phyloP scores from a whole-genome alignment of 2,329 filamentous ascomycete genomes.

The Xylaria sp. region DNA sequence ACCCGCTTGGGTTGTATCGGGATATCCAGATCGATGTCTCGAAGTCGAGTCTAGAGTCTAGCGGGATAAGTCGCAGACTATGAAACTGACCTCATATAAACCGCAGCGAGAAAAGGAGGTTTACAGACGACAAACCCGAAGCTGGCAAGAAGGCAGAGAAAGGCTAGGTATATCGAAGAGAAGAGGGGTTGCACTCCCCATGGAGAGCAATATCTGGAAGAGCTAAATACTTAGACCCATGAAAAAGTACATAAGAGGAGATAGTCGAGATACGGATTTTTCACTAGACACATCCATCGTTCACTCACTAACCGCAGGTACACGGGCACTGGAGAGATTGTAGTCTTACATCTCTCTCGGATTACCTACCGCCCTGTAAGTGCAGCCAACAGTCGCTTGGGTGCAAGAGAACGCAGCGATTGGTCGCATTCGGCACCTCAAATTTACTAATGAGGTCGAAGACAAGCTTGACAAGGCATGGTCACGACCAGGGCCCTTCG shows the following conservation, averaged over 20 bases:
- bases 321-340: slow-evolving; percentile 8
- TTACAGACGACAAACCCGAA: slow-evolving; percentile 10
- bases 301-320: slow-evolving; percentile 20
- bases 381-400: slow-evolving; percentile 29
- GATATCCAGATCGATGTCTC: slow-evolving; percentile 29
- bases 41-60: slow-evolving; percentile 20
- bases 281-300: slow-evolving; percentile 3
- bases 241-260: slow-evolving; percentile 15
- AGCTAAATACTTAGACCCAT: slow-evolving; percentile 7
- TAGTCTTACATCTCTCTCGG: slow-evolving; percentile 14
- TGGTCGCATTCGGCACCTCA: slow-evolving; percentile 23
- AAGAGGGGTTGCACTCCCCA: slow-evolving; percentile 14
- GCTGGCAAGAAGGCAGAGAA: slow-evolving; percentile 13
- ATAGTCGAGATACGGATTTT: slow-evolving; percentile 14
- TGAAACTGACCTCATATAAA: slow-evolving; percentile 13
- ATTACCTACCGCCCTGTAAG: slow-evolving; percentile 35
- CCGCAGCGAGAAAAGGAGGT: slow-evolving; percentile 5
- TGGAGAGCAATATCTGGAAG: slow-evolving; percentile 10
- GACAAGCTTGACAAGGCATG: slow-evolving; percentile 26
- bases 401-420: slow-evolving; percentile 23
- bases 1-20: slow-evolving; percentile 31
- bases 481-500: slow-evolving; percentile 24
- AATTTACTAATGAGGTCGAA: slow-evolving; percentile 32
- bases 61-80: slow-evolving; percentile 27
- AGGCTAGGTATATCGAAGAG: slow-evolving; percentile 30